Conservation (phyloP, 2,329 filamentous ascomycete species). For the Chaetomium globosum region DNA sequence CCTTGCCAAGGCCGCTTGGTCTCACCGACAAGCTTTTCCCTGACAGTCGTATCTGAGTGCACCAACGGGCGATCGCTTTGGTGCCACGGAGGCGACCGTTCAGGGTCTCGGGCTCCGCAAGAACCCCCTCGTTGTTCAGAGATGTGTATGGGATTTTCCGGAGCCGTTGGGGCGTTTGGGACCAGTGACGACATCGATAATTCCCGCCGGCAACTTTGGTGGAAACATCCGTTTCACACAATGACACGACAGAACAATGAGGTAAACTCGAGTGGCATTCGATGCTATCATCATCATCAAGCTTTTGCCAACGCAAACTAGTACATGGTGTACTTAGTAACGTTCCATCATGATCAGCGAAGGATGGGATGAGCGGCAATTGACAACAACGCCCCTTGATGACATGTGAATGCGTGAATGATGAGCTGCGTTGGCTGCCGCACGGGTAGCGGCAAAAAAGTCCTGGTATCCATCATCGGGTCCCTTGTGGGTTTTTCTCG, state of each 20-base stretch:
- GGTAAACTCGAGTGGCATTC: not conserved
- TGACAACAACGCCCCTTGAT: not conserved
- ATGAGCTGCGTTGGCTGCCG: not conserved
- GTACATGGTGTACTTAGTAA: not conserved
- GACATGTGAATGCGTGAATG: conserved; percentile 11
- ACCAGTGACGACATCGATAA: conserved; percentile 31
- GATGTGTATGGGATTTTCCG: conserved; percentile 17
- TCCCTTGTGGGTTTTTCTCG: conserved; percentile 11
- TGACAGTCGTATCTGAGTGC: not conserved
- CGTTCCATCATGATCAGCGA: not conserved
- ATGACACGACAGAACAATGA: not conserved
- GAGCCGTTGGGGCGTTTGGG: conserved; percentile 24
- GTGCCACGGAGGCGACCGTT: conserved; percentile 9
- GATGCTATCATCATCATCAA: not conserved
- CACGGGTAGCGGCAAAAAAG: conserved; percentile 7
- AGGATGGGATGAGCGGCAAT: not conserved
- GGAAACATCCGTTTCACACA: not conserved
- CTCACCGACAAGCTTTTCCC: conserved; percentile 5
- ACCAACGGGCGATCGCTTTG: conserved; percentile 2
- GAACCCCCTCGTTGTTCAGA: conserved; percentile 16
- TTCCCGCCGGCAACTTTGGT: conserved; percentile 1
- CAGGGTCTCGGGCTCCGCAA: conserved; percentile 22
- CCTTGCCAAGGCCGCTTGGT: not conserved
- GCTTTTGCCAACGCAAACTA: not conserved
- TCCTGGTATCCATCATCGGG: conserved; percentile 2